Evolutionary conservation across 768 basidiomycete genomes (phyloP).

Genomic region (Tricholomella constricta): DNA sequence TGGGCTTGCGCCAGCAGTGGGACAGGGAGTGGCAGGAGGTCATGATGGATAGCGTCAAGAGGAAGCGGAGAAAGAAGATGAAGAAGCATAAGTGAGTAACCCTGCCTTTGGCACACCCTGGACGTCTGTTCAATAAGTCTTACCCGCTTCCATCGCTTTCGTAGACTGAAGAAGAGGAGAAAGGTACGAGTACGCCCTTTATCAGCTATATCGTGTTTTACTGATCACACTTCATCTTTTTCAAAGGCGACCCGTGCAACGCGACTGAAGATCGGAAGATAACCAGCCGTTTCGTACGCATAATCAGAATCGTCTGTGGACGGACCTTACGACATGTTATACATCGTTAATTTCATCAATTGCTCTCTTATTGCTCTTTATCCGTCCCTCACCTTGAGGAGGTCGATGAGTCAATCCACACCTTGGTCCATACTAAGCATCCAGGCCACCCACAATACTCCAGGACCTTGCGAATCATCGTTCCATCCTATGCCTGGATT

Average conservation of each 20-base stretch:
- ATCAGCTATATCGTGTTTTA: not conserved
- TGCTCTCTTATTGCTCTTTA: not conserved
- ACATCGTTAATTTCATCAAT: constrained; percentile 20
- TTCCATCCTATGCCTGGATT: not conserved
- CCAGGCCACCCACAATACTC: constrained; percentile 10
- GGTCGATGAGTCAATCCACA: no score
- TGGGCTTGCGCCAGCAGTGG: constrained; percentile 52
- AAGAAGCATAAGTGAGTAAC: constrained; percentile 89
- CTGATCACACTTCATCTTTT: constrained; percentile 18
- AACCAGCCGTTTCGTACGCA: not conserved
- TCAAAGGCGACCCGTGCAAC: constrained; percentile 47
- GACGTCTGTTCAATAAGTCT: constrained; percentile 1
- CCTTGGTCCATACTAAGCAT: no score
- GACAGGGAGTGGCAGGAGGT: constrained; percentile 66
- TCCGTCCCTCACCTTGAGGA: constrained; percentile 9
- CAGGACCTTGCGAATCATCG: constrained; percentile 2
- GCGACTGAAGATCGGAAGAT: constrained; percentile 37
- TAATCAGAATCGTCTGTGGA: constrained; percentile 5
- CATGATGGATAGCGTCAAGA: constrained; percentile 77
- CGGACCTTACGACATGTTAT: constrained; percentile 13
- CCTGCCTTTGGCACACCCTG: constrained; percentile 3
- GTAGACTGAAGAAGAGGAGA: constrained; percentile 87
- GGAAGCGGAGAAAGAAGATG: constrained; percentile 92
- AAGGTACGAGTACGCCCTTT: constrained; percentile 53
- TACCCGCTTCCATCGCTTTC: constrained; percentile 7